A percentile compares a stretch with the other conserved stretches of the same genome.
These are phyloP conservation scores for Lantana camara DNA, from an alignment of 257 asterid genomes.

Conservation along the genomic window DNA sequence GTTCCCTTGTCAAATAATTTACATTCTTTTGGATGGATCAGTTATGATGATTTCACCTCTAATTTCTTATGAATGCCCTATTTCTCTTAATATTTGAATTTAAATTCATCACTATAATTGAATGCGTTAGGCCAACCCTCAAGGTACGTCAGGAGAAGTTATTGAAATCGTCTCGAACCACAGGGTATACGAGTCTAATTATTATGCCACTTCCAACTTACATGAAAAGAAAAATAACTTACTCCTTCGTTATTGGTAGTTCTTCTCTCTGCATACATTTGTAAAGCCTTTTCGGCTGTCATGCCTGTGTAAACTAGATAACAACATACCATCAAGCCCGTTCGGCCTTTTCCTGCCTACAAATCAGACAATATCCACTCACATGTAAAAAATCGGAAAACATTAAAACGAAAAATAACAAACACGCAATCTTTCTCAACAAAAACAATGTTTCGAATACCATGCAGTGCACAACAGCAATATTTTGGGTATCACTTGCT, in stretches of 20 bases:
- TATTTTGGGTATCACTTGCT: conserved; percentile 63
- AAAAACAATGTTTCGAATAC: conserved; percentile 24
- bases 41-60: too few species aligned
- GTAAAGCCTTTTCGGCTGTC: conserved; percentile 77
- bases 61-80: too few species aligned
- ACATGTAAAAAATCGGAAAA: background rate
- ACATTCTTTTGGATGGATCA: too few species aligned
- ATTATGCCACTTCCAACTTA: too few species aligned
- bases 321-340: conserved; percentile 78
- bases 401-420: background rate
- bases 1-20: too few species aligned
- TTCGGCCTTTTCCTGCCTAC: conserved; percentile 92
- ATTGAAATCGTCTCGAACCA: too few species aligned
- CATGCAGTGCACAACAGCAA: conserved; percentile 88
- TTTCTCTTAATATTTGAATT: too few species aligned
- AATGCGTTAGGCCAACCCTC: too few species aligned
- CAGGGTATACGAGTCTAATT: too few species aligned
- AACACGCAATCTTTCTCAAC: background rate
- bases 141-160: too few species aligned
- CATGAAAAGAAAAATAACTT: too few species aligned
- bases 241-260: conserved; percentile 88
- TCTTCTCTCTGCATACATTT: conserved; percentile 69
- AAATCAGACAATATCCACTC: background rate
- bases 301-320: conserved; percentile 70
- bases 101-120: too few species aligned